Base-by-base conservation (phyloP, 257 asterid genomes). In the Ehretia macrophylla region DNA sequence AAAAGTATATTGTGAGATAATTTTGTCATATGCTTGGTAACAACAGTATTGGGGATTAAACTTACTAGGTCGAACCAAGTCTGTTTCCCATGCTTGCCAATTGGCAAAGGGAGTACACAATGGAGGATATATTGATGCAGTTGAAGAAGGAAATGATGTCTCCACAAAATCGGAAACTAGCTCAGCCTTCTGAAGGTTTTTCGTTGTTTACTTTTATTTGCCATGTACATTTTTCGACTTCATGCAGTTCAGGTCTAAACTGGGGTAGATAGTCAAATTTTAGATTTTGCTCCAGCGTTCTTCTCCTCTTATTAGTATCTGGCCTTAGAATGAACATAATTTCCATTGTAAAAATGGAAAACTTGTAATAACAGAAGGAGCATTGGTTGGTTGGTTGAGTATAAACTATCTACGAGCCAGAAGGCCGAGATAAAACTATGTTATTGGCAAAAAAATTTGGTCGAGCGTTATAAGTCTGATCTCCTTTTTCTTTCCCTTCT, bases 61-160 rank as follows among this genome's bases (percentile, higher is more conserved):
- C 47, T 68, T 64, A 39, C 8, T 70, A 88, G 96, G 96, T 88
- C 27, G 96, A 85, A 51, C 90, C 93, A 35, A 67, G 64, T 62
- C 68, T 69, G 37, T 88, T 88, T 72, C 76, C 95, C 66, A 88
- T 88, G 95, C 90, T 88, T 57, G 79, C 85, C 18, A 66, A 78
- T 59, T 88, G 96, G 96, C 68, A 75, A 62, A 83, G 96, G 68
- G 95, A 85, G 77, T 64, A 71, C 68, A 85, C 88, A n/a, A 88
- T 88, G 96, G 96, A 88, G 82, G 95, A 88, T 68, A 69, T 88
- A 70, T 59, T 88, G 64, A 58, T 80, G 68, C 90, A 76, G 62
- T 72, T 85, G 75, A 88, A 85, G 62, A 85, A 81, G 68, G 96
- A 88, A 20, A 88, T 88, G 96, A 80, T 64, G 77, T 78, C 95